These are phyloP conservation scores for Fusarium xylarioides DNA, from an alignment of 2,329 filamentous ascomycete genomes.

Conservation along the genomic window DNA sequence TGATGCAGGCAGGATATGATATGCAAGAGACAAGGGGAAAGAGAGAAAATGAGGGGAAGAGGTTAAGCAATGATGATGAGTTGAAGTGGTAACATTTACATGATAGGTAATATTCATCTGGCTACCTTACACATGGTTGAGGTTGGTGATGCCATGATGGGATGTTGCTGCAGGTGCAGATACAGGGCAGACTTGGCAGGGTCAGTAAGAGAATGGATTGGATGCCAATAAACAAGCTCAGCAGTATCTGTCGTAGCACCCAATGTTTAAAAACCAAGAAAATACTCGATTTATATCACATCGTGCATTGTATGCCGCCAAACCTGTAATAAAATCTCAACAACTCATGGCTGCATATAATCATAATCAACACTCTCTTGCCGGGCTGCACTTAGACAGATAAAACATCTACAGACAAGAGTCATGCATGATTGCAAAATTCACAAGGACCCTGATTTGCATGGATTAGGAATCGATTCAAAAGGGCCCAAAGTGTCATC, in stretches of 20 bases:
- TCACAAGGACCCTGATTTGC: constrained; percentile 19
- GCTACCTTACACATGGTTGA: not conserved
- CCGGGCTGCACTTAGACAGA: not conserved
- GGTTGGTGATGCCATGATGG: constrained; percentile 14
- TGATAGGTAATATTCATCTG: not conserved
- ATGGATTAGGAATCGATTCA: not conserved
- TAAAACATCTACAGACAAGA: not conserved
- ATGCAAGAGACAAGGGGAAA: constrained; percentile 8
- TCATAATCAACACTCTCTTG: not conserved
- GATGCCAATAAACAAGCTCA: not conserved
- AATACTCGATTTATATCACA: not conserved
- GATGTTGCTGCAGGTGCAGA: not conserved
- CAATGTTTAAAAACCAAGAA: not conserved
- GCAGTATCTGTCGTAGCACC: not conserved
- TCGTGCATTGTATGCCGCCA: not conserved
- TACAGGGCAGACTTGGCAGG: constrained; percentile 15
- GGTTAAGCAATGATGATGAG: not conserved
- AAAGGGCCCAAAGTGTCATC: not conserved
- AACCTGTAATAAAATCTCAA: not conserved
- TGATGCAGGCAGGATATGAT: not conserved
- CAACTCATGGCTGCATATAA: not conserved
- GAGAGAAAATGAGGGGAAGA: not conserved
- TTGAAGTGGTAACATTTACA: not conserved
- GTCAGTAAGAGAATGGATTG: not conserved
- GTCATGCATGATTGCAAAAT: not conserved